Evolutionary conservation across 768 basidiomycete species (phyloP).

Genomic region (Tephrocybe sp.): DNA sequence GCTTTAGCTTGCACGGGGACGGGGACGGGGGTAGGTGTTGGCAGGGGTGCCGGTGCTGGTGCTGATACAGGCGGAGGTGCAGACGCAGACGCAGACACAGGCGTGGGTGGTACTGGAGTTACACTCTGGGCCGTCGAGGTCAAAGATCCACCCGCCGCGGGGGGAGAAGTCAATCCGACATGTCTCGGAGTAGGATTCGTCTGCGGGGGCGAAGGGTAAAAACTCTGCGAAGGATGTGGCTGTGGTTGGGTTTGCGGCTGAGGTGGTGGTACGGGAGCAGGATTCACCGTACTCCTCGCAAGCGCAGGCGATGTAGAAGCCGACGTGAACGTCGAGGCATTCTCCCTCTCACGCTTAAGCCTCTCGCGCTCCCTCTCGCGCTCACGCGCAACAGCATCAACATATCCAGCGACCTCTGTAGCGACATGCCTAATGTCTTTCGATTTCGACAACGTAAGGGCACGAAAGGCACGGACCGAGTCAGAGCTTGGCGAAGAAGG

Average conservation of each 20-base stretch:
- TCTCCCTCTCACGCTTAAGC: conserved; percentile 62
- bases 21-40: neutral
- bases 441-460: conserved; percentile 48
- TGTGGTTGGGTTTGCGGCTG: conserved; percentile 4
- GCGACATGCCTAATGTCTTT: conserved; percentile 54
- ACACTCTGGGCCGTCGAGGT: too few relatives aligned
- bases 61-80: neutral
- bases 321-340: conserved; percentile 14
- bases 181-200: conserved; percentile 27
- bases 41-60: neutral
- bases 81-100: too few relatives aligned
- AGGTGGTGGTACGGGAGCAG: conserved; percentile 8
- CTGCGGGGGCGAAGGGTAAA: conserved; percentile 64
- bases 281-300: conserved; percentile 8
- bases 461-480: conserved; percentile 42
- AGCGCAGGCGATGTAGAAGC: conserved; percentile 9
- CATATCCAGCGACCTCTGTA: conserved; percentile 61
- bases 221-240: conserved; percentile 31
- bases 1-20: neutral
- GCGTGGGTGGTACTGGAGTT: too few relatives aligned
- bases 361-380: conserved; percentile 77
- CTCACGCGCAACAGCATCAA: conserved; percentile 74
- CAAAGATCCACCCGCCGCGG: neutral
- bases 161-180: conserved; percentile 24
- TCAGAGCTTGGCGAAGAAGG: conserved; percentile 25